Percentiles rank a stretch among this genome's conserved stretches.
phyloP scores from a whole-genome alignment of 805 yeast genomes.

The Torulaspora franciscae region DNA sequence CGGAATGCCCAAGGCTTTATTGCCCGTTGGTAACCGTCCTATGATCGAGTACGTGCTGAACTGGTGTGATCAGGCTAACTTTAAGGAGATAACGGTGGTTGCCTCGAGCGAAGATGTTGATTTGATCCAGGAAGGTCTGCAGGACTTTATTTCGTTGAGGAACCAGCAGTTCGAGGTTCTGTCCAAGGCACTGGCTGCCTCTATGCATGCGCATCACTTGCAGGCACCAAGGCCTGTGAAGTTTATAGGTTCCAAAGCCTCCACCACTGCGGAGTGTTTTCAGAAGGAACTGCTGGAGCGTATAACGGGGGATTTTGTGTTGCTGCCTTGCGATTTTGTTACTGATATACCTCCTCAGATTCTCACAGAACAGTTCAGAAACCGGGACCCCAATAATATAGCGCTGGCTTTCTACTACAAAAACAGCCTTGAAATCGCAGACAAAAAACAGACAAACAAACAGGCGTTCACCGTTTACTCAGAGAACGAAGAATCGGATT shows the following conservation, averaged over 20 bases:
- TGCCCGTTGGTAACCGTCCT: conserved; percentile 87
- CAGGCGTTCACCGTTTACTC: conserved; percentile 65
- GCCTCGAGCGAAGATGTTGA: conserved; percentile 45
- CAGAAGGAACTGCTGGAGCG: conserved; percentile 42
- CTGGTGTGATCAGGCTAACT: conserved; percentile 89
- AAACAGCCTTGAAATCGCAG: conserved; percentile 70
- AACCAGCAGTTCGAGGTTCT: conserved; percentile 31
- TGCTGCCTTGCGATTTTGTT: conserved; percentile 89
- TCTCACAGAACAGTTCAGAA: conserved; percentile 76
- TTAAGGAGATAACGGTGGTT: conserved; percentile 63
- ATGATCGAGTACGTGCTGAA: conserved; percentile 82
- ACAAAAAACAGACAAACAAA: conserved; percentile 58
- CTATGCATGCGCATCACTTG: conserved; percentile 28
- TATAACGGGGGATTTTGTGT: conserved; percentile 54
- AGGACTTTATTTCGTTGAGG: conserved; percentile 42
- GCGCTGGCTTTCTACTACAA: conserved; percentile 75
- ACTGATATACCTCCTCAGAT: conserved; percentile 90
- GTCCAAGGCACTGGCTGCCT: conserved; percentile 20
- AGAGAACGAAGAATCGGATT: conserved; percentile 39
- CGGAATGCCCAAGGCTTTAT: conserved; percentile 74
- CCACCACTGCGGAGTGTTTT: conserved; percentile 60
- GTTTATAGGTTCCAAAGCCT: conserved; percentile 43
- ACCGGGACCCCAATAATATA: conserved; percentile 58
- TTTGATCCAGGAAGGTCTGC: conserved; percentile 47
- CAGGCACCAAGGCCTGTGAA: conserved; percentile 39